Evolutionary conservation across 148 eudicot species (phyloP), one percentile per base, ranked within the genome.

Genomic region (Vaccinium corymbosum): DNA sequence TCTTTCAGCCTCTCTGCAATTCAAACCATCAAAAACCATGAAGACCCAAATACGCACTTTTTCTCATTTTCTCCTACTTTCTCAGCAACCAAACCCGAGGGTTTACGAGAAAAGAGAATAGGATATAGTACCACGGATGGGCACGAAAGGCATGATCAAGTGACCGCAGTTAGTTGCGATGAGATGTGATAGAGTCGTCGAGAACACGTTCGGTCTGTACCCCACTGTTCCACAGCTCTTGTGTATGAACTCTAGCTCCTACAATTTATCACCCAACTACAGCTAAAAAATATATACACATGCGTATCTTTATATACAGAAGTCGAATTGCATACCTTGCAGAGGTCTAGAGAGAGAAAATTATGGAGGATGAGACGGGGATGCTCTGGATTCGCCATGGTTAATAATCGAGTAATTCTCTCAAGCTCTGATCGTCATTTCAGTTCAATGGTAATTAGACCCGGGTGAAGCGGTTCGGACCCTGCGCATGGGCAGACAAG

Each of bases 161-260:
- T 94, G 97, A 53, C 93, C 59, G 13, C 84, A 97, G 59, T 94
- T 91, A 61, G 98, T 97, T 83, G 99, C 99, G 74, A 97, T 91
- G 20, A 97, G 94, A 90, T 97, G 99, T 84, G 97, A 92, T 35
- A 97, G 94, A 62, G 99, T 95, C 52, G 99, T 97, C 20, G 98
- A 97, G 89, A 97, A 97, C 22, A 97, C 99, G 83, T 91, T 92
- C 3, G 94, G 95, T 56, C 99, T 92, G 91, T 97, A 97, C 51
- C 99, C 99, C 20, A 95, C 90, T 2, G 96, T 93, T 84, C 94
- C 83, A 75, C 94, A 91, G 88, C 98, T 93, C 91, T 92, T 97
- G 86, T 97, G 99, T 82, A 97, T 97, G 84, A 94, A 97, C 82
- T 89, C 95, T 79, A 97, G 89, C 81, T 97, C 99, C 98, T 95